Evolutionary conservation across 345 rosid species (phyloP).

Genomic region (Eucalyptus brandiana): DNA sequence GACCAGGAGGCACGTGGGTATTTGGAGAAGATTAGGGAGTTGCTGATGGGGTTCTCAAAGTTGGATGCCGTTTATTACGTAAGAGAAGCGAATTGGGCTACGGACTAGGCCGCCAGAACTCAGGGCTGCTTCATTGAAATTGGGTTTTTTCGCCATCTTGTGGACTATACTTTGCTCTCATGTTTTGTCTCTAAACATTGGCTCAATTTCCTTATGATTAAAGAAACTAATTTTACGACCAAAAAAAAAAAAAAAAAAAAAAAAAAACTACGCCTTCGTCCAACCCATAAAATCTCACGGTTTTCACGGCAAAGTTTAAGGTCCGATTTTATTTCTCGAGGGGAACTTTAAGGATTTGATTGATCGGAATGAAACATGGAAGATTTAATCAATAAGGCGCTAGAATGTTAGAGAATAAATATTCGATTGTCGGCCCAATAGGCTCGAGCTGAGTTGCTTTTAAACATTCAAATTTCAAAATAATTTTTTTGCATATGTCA

Average conservation of each 20-base stretch:
- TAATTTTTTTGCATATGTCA: not conserved
- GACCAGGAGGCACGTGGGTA: not conserved
- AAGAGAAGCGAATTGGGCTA: too few relatives aligned
- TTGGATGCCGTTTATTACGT: not conserved
- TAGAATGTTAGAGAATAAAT: not conserved
- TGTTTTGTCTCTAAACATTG: not conserved
- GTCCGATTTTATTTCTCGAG: too few relatives aligned
- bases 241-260: too few relatives aligned
- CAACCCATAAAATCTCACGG: not conserved
- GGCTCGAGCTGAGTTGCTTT: not conserved
- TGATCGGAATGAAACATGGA: not conserved
- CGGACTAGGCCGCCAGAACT: not conserved
- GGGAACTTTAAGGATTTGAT: not conserved
- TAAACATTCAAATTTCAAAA: not conserved
- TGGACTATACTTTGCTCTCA: not conserved
- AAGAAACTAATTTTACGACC: too few relatives aligned
- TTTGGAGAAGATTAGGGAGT: not conserved
- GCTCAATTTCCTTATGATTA: not conserved
- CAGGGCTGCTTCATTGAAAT: not conserved
- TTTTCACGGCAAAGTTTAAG: not conserved
- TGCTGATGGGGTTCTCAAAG: too few relatives aligned
- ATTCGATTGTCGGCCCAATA: not conserved
- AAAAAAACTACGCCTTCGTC: not conserved
- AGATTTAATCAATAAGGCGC: not conserved
- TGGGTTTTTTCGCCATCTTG: not conserved